Evolutionary conservation across 2,329 filamentous ascomycete species (phyloP), one percentile per base, ranked within the genome.

Genomic region (Microcyclosporella mali): DNA sequence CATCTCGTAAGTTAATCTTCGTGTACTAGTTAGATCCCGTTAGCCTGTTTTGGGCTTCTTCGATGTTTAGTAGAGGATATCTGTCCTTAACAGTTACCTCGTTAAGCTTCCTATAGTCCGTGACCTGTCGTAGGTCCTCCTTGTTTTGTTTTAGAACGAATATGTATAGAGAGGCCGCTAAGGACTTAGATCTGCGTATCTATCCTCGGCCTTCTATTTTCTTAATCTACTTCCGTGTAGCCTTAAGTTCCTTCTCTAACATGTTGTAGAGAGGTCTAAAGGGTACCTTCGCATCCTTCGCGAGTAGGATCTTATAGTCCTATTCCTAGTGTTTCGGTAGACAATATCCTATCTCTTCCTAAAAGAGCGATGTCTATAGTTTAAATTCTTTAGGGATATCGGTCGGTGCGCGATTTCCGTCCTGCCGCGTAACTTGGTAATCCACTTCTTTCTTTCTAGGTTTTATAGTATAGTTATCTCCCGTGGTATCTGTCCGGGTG

Each of bases 51-150:
- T 40, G 42, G 3, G 33, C 40, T 7, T 45, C 37, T 9, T 31
- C 18, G 11, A 45, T 36, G 2, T 40, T n/a, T 1, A 25, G 42
- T 3, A 45, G 40, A 3, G 37, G 33, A 6, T 45, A 45, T 6
- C 37, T 12, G 17, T 29, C 37, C 37, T 45, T 45, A 16, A 36
- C 27, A 11, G 28, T 45, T 2, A 45, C 3, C 1, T 14, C 33
- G 15, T 45, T 45, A 11, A 45, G 25, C 2, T 16, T 37, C 4
- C 33, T 4, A 11, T 45, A 45, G 14, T 45, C 16, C 1, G 40
- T 32, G 15, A 14, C 40, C 3, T 40, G 8, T 2, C 28, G 28
- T 18, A 45, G 32, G 2, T 37, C 25, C 3, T 33, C 17, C n/a
- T n/a, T n/a, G 3, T 36, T 18, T 3, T 12, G 41, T 21, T 44